phyloP scores from a whole-genome alignment of 2,329 filamentous ascomycete genomes.

The Diaporthe citri region DNA sequence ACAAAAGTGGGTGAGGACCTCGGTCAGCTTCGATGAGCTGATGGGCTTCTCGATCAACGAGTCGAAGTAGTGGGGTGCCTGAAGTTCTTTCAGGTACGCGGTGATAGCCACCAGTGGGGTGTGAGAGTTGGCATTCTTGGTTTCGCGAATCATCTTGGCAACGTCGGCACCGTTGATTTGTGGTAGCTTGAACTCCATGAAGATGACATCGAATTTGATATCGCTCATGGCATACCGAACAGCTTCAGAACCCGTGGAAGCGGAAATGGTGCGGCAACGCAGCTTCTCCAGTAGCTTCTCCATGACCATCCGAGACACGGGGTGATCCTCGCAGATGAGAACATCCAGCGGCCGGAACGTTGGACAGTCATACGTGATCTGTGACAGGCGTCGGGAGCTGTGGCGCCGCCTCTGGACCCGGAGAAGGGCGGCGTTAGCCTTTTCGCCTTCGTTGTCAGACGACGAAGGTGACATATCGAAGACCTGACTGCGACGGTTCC shows the following conservation, averaged over 20 bases:
- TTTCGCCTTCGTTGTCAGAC: conserved; percentile 95
- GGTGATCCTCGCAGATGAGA: conserved; percentile 97
- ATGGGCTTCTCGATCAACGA: conserved; percentile 96
- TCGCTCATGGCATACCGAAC: conserved; percentile 95
- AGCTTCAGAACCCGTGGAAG: conserved; percentile 90
- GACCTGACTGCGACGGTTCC: conserved; percentile 92
- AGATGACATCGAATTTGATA: conserved; percentile 98
- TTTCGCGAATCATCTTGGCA: conserved; percentile 97
- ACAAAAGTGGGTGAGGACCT: conserved; percentile 88
- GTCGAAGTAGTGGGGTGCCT: conserved; percentile 95
- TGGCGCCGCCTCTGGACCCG: conserved; percentile 95
- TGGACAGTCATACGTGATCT: conserved; percentile 88
- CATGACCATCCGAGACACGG: conserved; percentile 98
- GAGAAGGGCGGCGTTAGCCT: conserved; percentile 84
- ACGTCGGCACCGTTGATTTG: conserved; percentile 96
- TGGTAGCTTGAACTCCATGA: conserved; percentile 96
- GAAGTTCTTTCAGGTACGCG: conserved; percentile 96
- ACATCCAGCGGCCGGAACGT: conserved; percentile 93
- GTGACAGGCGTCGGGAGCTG: conserved; percentile 92
- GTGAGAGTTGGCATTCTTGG: conserved; percentile 92
- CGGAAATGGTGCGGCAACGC: conserved; percentile 92
- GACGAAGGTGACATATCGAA: conserved; percentile 98
- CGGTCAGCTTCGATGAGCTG: conserved; percentile 89
- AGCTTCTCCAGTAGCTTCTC: conserved; percentile 96
- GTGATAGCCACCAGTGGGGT: conserved; percentile 98